These are phyloP conservation scores for Calonectria honghensis DNA, from an alignment of 2,329 filamentous ascomycete genomes.

Conservation along the genomic window DNA sequence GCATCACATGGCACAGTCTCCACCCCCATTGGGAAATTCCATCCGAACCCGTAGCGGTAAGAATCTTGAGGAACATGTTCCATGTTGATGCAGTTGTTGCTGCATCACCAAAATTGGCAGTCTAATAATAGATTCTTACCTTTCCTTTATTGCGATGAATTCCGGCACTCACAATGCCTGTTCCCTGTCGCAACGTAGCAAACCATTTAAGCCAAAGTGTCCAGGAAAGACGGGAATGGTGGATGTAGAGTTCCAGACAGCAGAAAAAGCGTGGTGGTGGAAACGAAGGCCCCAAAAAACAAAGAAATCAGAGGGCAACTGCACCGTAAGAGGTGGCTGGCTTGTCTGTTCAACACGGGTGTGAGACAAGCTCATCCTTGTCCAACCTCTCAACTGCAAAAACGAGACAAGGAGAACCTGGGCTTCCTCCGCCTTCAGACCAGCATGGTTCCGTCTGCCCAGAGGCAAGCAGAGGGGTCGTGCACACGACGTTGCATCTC, in stretches of 20 bases:
- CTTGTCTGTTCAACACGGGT: slow-evolving; percentile 25
- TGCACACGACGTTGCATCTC: slow-evolving; percentile 19
- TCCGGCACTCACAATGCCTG: background rate
- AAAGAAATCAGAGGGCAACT: slow-evolving; percentile 19
- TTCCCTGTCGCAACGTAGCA: slow-evolving; percentile 7
- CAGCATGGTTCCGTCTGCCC: slow-evolving; percentile 2
- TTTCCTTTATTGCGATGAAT: background rate
- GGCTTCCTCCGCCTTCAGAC: background rate
- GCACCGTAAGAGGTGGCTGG: slow-evolving; percentile 11
- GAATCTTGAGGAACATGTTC: background rate
- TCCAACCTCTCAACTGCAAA: slow-evolving; percentile 26
- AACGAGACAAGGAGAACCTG: slow-evolving; percentile 28
- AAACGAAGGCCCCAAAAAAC: slow-evolving; percentile 11
- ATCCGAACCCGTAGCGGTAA: slow-evolving; percentile 2
- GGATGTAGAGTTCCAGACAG: slow-evolving; percentile 26
- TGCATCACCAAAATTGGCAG: background rate
- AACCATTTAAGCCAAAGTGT: background rate
- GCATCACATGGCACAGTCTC: background rate
- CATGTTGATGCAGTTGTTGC: background rate
- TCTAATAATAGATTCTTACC: slow-evolving; percentile 5
- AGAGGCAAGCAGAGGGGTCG: slow-evolving; percentile 6
- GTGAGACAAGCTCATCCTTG: slow-evolving; percentile 38
- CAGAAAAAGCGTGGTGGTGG: background rate
- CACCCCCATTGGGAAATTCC: background rate
- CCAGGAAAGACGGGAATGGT: background rate